Base-by-base conservation (phyloP, 192 early-diverging fungal species). In the Dimargaris xerosporica region DNA sequence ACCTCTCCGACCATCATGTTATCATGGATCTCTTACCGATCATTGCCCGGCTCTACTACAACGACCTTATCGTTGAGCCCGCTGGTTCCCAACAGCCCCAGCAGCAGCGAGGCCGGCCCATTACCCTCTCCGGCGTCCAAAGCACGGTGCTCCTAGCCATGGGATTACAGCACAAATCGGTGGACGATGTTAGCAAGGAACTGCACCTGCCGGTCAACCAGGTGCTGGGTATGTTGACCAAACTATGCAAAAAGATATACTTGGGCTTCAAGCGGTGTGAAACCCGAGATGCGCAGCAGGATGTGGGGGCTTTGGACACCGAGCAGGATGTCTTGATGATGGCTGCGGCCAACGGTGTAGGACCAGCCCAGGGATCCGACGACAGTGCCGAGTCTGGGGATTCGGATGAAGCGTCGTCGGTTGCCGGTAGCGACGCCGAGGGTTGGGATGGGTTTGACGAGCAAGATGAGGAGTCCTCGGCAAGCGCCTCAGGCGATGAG, bases 1-100 rank as follows among this genome's bases (percentile, higher is more conserved):
- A 96, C 70, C 73, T 99, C 71, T 70, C 96, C 54, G 96, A 99
- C 71, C 95, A 96, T 76, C 96, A 99, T 74, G 91, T 96, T 2
- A 90, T 99, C 51, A 61, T 97, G 54, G 96, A 99, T 64, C 66
- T 99, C 65, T 67, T 96, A 48, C 94, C 93, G 12, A 74, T 75
- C 5, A 79, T 99, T 58, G 82, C 92, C 26, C 70, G 74, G 51
- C 73, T 86, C 25, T 91, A 90, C 78, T 97, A 95, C 74, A 76
- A 78, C 52, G 75, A 77, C 25, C 75, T 77, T 55, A 75, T 87
- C 25, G 64, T 74, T 23, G 66, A 77, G 21, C 59, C 71, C 23
- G 62, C 61, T 63, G 54, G 25, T 23, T 25, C 29, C 5, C 19
- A n/a, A 17, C 28, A 46, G 30, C n/a, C 30, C 7, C 45, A 47